Conservation (phyloP, 164 flowering plant species). For the Nymphaea colorata region DNA sequence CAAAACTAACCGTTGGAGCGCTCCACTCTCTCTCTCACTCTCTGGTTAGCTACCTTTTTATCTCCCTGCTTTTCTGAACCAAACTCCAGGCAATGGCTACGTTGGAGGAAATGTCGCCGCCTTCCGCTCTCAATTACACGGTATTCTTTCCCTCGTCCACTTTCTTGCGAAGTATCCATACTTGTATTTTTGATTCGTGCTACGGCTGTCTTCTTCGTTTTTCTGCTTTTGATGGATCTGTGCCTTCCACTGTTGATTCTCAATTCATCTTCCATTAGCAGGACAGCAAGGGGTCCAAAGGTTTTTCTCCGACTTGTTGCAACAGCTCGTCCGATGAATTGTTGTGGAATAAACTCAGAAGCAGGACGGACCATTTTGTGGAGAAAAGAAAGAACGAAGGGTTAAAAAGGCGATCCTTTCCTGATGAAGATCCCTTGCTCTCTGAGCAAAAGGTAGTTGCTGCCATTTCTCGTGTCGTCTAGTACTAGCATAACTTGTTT, state of each 20-base stretch:
- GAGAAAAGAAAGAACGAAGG: constrained; percentile 24
- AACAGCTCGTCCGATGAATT: constrained; percentile 62
- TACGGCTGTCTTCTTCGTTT: neutral
- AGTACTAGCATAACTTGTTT: neutral
- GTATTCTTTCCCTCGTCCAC: constrained; percentile 5
- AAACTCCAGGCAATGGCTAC: constrained; percentile 39
- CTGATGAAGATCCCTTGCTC: constrained; percentile 9
- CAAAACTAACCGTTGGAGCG: constrained; percentile 58
- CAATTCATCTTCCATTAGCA: constrained; percentile 10
- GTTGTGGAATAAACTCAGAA: constrained; percentile 59
- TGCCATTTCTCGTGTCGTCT: neutral
- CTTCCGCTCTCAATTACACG: constrained; percentile 32
- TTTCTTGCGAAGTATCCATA: neutral
- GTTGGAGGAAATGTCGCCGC: constrained; percentile 16
- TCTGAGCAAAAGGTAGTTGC: neutral
- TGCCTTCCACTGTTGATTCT: neutral
- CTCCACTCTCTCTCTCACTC: constrained; percentile 15
- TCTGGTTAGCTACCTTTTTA: neutral
- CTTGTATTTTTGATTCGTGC: neutral
- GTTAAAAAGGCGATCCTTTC: constrained; percentile 1
- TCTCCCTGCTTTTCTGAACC: constrained; percentile 8
- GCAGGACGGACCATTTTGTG: constrained; percentile 48
- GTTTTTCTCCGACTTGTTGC: constrained; percentile 25
- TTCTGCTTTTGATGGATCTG: neutral
- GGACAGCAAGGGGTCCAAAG: constrained; percentile 22